Conservation (phyloP, 371 early-diverging fungal genomes). For the Racocetra persica region DNA sequence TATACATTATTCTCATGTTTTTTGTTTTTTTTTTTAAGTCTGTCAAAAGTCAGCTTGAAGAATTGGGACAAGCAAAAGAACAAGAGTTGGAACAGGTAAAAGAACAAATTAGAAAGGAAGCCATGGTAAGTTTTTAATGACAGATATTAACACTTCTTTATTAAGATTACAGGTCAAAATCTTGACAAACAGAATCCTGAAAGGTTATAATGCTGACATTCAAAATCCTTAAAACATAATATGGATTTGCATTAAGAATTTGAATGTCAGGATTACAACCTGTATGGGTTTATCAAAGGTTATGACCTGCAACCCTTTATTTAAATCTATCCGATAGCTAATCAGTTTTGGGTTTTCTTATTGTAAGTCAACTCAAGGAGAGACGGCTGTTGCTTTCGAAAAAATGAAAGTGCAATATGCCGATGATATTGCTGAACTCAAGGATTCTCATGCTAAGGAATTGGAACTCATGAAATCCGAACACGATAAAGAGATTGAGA, state of each 20-base stretch:
- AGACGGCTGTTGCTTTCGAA: constrained; percentile 9
- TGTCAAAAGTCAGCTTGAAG: background rate
- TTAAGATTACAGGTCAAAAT: no score
- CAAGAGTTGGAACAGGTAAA: constrained; percentile 23
- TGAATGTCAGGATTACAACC: no score
- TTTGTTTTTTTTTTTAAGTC: background rate
- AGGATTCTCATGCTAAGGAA: background rate
- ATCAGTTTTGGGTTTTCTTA: no score
- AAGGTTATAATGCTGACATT: no score
- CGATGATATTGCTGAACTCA: constrained; percentile 9
- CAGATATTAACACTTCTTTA: no score
- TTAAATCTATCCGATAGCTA: no score
- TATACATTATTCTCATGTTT: background rate
- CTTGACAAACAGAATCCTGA: no score
- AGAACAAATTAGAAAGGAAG: constrained; percentile 5
- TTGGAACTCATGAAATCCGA: constrained; percentile 26
- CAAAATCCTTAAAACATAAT: no score
- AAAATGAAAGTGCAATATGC: constrained; percentile 5
- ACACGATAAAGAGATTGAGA: constrained; percentile 6
- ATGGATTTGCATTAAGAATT: no score
- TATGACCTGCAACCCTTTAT: no score
- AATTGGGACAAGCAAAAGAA: constrained; percentile 27
- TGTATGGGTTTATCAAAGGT: no score
- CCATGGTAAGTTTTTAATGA: background rate
- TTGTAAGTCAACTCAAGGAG: constrained; percentile 30